Conservation (phyloP, 768 basidiomycete species). For the Leucocoprinus birnbaumii region DNA sequence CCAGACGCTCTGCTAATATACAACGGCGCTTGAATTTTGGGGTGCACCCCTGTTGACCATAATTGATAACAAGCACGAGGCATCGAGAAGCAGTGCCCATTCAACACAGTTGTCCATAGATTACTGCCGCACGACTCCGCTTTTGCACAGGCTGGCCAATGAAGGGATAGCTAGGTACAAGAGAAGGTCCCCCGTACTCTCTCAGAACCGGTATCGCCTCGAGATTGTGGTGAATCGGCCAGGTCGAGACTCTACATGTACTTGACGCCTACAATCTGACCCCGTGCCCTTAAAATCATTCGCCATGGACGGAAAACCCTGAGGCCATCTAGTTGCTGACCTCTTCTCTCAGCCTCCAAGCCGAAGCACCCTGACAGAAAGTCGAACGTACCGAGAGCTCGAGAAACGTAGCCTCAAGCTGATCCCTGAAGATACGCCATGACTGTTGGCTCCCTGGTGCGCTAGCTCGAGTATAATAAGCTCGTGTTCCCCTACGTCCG, state of each 20-base stretch:
- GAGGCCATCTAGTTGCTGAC: not conserved
- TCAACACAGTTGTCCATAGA: no score
- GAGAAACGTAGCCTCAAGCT: not conserved
- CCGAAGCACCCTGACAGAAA: not conserved
- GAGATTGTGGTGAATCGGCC: no score
- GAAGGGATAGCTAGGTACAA: no score
- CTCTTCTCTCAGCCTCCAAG: not conserved
- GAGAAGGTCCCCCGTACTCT: no score
- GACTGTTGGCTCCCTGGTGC: not conserved
- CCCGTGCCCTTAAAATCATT: not conserved
- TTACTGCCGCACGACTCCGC: no score
- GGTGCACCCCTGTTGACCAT: no score
- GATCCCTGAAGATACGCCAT: not conserved
- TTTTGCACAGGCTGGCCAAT: no score
- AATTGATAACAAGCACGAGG: no score
- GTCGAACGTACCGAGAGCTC: not conserved
- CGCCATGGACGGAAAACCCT: not conserved
- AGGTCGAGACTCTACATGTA: not conserved
- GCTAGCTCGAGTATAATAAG: not conserved
- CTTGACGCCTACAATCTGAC: not conserved
- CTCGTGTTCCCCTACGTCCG: not conserved
- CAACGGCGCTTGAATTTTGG: no score
- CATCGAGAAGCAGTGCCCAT: no score
- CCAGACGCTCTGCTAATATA: no score
- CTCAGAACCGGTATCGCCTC: not conserved